Evolutionary conservation across 345 rosid genomes (phyloP).

Genomic region (Hibiscus syriacus): DNA sequence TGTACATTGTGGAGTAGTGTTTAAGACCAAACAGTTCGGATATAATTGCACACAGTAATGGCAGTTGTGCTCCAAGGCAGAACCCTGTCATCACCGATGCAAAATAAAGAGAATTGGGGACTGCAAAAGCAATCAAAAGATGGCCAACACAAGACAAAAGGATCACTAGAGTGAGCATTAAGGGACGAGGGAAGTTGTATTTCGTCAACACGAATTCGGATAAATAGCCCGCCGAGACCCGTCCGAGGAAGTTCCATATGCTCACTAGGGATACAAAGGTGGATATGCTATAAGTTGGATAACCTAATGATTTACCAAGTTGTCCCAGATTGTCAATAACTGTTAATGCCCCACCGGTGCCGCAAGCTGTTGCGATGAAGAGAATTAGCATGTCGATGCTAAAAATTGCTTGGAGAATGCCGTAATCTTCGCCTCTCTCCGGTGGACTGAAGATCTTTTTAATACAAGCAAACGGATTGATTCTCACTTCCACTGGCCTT

Average conservation of each 20-base stretch:
- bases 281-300: conserved; percentile 26
- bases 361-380: conserved; percentile 37
- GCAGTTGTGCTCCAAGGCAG: conserved; percentile 45
- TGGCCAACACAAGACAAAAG: conserved; percentile 37
- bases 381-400: conserved; percentile 47
- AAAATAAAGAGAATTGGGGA: conserved; percentile 38
- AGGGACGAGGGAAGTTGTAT: conserved; percentile 36
- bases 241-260: conserved; percentile 48
- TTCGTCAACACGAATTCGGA: conserved; percentile 35
- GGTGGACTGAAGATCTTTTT: conserved; percentile 33
- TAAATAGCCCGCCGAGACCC: conserved; percentile 31
- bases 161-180: conserved; percentile 32
- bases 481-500: neutral
- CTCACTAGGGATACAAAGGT: conserved; percentile 46
- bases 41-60: conserved; percentile 38
- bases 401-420: conserved; percentile 42
- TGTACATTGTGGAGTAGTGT: conserved; percentile 41
- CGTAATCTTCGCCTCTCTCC: conserved; percentile 41
- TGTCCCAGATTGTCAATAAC: conserved; percentile 8
- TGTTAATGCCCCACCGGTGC: conserved; percentile 36
- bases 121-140: conserved; percentile 34
- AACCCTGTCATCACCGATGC: conserved; percentile 45
- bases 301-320: conserved; percentile 30
- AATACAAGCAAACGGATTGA: conserved; percentile 18
- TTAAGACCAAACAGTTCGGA: conserved; percentile 48